Percentiles rank a stretch among this genome's conserved stretches.
Conservation (phyloP, 2,329 filamentous ascomycete species). For the Xylaria sp. region DNA sequence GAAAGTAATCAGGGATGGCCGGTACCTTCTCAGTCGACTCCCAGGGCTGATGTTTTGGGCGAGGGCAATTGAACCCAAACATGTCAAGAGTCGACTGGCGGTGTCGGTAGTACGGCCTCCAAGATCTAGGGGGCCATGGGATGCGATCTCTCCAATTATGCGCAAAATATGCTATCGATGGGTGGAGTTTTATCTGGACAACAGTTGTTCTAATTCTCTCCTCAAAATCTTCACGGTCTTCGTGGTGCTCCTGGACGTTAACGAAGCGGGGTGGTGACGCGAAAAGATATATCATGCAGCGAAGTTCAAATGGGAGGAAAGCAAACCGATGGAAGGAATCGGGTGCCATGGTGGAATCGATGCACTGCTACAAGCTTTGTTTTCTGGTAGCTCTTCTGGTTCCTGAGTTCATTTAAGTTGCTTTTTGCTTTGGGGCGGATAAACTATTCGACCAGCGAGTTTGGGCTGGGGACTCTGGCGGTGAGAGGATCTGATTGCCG, state of each 20-base stretch:
- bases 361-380: background rate
- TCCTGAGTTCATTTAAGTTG: background rate
- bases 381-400: background rate
- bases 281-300: constrained; percentile 37
- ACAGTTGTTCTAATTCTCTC: constrained; percentile 26
- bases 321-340: constrained; percentile 34
- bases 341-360: constrained; percentile 16
- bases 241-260: constrained; percentile 28
- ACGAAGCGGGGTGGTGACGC: constrained; percentile 41
- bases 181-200: constrained; percentile 34
- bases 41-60: constrained; percentile 31
- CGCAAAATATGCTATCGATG: constrained; percentile 37
- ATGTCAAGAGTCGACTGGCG: constrained; percentile 28
- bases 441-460: background rate
- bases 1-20: constrained; percentile 28
- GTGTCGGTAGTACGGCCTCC: constrained; percentile 3
- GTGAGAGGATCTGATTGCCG: background rate
- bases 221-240: constrained; percentile 21
- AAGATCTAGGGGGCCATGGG: background rate
- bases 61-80: constrained; percentile 29
- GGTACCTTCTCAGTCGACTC: constrained; percentile 30
- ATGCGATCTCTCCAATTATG: constrained; percentile 31
- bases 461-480: background rate
- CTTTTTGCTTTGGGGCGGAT: background rate
- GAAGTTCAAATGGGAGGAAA: constrained; percentile 38